Evolutionary conservation across 192 early-diverging fungal species (phyloP).

Genomic region (Backusella parvicylindrica): DNA sequence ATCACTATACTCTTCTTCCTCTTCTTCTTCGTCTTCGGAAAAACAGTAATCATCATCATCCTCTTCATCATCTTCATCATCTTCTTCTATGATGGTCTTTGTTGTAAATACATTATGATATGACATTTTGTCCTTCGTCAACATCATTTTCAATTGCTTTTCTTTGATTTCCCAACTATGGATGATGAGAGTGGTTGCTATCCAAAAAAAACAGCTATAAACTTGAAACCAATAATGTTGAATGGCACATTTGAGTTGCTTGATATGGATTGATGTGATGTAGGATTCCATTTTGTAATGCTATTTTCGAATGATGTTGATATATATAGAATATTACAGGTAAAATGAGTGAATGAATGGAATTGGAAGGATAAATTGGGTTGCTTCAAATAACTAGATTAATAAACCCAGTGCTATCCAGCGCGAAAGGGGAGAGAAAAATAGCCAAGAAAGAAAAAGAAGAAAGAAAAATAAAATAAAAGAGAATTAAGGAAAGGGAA

Average conservation of each 20-base stretch:
- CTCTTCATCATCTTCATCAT: not conserved
- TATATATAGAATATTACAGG: not conserved
- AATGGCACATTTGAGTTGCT: not conserved
- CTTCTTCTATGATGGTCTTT: not conserved
- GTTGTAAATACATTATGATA: not conserved
- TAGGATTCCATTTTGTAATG: not conserved
- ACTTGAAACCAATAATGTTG: conserved; percentile 11
- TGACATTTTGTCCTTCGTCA: not conserved
- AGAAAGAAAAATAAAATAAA: not conserved
- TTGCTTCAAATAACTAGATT: not conserved
- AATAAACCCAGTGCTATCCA: not conserved
- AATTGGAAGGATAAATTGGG: not conserved
- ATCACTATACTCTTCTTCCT: not conserved
- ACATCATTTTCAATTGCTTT: not conserved
- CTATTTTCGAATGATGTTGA: not conserved
- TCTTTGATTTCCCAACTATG: not conserved
- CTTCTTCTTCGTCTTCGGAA: not conserved
- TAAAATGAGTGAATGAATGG: not conserved
- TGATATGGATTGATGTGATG: not conserved
- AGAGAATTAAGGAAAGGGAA: not conserved
- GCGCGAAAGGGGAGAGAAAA: not conserved
- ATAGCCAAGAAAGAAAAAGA: not conserved
- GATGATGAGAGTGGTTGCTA: not conserved
- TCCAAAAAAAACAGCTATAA: conserved; percentile 14
- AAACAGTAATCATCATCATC: not conserved